Percentiles rank a stretch among this genome's conserved stretches.
These are phyloP conservation scores for Aristolochia fimbriata DNA, from an alignment of 164 flowering plant genomes.

Conservation along the genomic window DNA sequence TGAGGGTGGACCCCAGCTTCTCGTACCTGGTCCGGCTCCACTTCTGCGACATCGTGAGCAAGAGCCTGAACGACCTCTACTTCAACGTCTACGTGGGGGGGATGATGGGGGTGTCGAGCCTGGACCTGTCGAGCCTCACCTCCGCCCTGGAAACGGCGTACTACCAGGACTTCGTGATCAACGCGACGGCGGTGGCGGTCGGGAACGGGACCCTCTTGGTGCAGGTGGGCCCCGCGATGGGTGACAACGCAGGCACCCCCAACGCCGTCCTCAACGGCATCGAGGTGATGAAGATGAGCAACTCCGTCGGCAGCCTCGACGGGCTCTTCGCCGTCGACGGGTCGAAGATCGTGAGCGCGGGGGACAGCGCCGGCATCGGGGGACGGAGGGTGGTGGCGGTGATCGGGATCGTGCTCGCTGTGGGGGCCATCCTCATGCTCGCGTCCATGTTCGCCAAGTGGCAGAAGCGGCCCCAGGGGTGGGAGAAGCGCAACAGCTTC, in stretches of 20 bases:
- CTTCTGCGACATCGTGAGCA: conserved; percentile 84
- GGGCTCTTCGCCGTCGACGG: conserved; percentile 43
- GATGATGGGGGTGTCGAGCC: conserved; percentile 28
- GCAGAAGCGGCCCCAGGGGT: conserved; percentile 37
- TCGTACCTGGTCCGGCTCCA: conserved; percentile 63
- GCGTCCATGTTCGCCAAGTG: conserved; percentile 23
- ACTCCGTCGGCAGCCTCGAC: conserved; percentile 54
- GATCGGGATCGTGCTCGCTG: conserved; percentile 37
- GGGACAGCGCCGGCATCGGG: neutral
- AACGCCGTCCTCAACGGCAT: conserved; percentile 80
- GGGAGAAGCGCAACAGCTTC: conserved; percentile 24
- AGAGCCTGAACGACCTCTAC: conserved; percentile 45
- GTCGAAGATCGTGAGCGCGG: neutral
- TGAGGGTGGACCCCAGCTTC: conserved; percentile 46
- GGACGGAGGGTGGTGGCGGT: conserved; percentile 26
- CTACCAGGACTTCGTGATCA: conserved; percentile 58
- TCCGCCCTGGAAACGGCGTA: conserved; percentile 49
- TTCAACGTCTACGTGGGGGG: conserved; percentile 70
- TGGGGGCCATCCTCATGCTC: conserved; percentile 31
- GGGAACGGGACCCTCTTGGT: conserved; percentile 35
- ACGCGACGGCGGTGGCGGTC: conserved; percentile 28
- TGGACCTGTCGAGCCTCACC: conserved; percentile 62
- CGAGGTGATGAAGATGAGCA: conserved; percentile 82
- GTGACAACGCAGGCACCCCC: conserved; percentile 16
- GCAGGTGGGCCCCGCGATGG: conserved; percentile 54